phyloP scores from a whole-genome alignment of 176 grass and related monocot genomes.

The Oryza meridionalis region DNA sequence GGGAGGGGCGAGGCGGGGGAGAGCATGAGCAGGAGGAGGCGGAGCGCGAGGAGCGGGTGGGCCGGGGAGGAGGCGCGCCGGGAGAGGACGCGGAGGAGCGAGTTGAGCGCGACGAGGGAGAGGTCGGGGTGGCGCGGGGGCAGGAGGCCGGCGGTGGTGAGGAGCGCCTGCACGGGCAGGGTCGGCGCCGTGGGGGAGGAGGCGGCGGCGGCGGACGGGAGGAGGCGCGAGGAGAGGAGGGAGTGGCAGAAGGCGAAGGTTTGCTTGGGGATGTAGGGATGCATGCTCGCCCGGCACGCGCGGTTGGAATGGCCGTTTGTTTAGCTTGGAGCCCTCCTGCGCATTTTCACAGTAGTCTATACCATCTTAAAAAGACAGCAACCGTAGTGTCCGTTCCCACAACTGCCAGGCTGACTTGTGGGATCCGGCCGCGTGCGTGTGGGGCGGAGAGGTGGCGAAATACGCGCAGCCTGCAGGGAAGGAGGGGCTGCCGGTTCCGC shows the following conservation, averaged over 20 bases:
- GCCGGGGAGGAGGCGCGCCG: constrained; percentile 49
- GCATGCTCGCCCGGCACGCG: constrained; percentile 26
- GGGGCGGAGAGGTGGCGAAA: too few species aligned
- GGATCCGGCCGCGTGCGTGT: too few species aligned
- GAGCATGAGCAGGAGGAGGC: constrained; percentile 65
- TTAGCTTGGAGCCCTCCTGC: background rate
- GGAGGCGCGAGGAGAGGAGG: constrained; percentile 59
- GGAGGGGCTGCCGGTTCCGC: too few species aligned
- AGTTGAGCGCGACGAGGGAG: constrained; percentile 65
- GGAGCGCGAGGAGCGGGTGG: constrained; percentile 55
- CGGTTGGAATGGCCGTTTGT: background rate
- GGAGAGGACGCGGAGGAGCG: constrained; percentile 51
- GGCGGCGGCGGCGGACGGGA: constrained; percentile 12
- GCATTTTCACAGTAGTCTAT: background rate
- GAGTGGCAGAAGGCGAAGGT: constrained; percentile 58
- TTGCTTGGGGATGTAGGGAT: constrained; percentile 45
- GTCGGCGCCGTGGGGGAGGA: constrained; percentile 3
- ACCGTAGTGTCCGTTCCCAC: too few species aligned
- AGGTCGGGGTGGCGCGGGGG: constrained; percentile 42
- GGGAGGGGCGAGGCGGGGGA: constrained; percentile 49
- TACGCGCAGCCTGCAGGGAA: too few species aligned
- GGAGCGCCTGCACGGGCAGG: constrained; percentile 56
- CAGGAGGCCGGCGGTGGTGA: constrained; percentile 55
- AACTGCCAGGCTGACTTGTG: too few species aligned
- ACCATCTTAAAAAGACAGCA: too few species aligned